Conservation (phyloP, 345 rosid genomes). For the Aethionema arabicum region DNA sequence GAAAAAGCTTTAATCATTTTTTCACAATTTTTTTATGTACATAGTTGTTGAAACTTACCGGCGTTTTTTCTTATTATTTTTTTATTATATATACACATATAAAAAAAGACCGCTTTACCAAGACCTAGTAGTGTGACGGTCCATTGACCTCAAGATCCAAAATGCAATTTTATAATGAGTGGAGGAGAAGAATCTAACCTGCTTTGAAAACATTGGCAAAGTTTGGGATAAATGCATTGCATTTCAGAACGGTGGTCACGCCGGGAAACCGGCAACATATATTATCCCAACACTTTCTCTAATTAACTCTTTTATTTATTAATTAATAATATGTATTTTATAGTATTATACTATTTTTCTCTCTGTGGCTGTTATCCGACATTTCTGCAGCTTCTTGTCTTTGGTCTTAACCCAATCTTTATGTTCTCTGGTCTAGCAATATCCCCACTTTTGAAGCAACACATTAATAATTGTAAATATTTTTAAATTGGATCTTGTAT, state of each 20-base stretch:
- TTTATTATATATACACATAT: too few relatives aligned
- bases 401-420: slow-evolving; percentile 21
- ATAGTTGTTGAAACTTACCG: too few relatives aligned
- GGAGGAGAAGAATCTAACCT: slow-evolving; percentile 30
- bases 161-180: slow-evolving; percentile 21
- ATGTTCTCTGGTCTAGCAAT: slow-evolving; percentile 23
- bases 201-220: background rate
- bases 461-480: background rate
- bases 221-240: slow-evolving; percentile 18
- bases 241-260: slow-evolving; percentile 19
- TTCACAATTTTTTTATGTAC: too few relatives aligned
- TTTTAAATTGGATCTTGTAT: too few relatives aligned
- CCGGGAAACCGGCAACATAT: slow-evolving; percentile 18
- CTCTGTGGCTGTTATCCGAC: slow-evolving; percentile 16
- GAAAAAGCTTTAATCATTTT: too few relatives aligned
- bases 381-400: slow-evolving; percentile 10
- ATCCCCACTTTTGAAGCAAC: slow-evolving; percentile 13
- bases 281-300: background rate
- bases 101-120: background rate
- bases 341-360: background rate
- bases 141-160: slow-evolving; percentile 14
- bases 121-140: slow-evolving; percentile 12
- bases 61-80: too few relatives aligned
- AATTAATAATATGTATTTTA: background rate
- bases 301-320: background rate